Percentiles rank a stretch among this genome's conserved stretches.
Evolutionary conservation across 2,329 filamentous ascomycete genomes (phyloP).

Genomic region (Periglandula ipomoeae): DNA sequence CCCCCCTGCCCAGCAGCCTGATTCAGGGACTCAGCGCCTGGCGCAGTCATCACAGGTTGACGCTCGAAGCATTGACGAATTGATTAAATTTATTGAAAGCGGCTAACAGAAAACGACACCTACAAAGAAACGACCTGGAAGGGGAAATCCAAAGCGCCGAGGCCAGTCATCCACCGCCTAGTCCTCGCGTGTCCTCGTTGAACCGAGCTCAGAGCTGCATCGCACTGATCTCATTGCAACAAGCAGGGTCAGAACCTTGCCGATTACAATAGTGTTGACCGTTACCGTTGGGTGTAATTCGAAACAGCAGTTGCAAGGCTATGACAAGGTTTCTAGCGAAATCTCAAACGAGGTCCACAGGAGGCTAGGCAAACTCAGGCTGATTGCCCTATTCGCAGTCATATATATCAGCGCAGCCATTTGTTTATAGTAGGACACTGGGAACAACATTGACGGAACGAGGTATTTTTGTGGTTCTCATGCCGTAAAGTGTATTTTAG

Average conservation of each 20-base stretch:
- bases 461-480: neutral
- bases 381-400: no score
- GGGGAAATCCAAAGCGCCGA: constrained; percentile 47
- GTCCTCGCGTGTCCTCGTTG: neutral
- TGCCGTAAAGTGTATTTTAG: constrained; percentile 2
- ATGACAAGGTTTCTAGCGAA: neutral
- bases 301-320: neutral
- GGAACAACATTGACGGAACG: neutral
- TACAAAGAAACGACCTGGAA: constrained; percentile 46
- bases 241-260: neutral
- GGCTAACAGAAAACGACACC: constrained; percentile 41
- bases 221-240: neutral
- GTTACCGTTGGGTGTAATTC: no score
- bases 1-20: constrained; percentile 17
- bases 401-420: neutral
- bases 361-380: no score
- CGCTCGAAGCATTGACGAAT: constrained; percentile 80
- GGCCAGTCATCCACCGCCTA: constrained; percentile 18
- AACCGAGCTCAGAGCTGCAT: neutral
- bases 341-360: no score
- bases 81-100: constrained; percentile 92
- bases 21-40: constrained; percentile 23
- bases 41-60: constrained; percentile 42
- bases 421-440: neutral
- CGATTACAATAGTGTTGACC: no score